A percentile compares a stretch with the other conserved stretches of the same genome.
These are phyloP conservation scores for Chlorencoelia australis DNA, from an alignment of 2,329 filamentous ascomycete genomes.

Conservation along the genomic window DNA sequence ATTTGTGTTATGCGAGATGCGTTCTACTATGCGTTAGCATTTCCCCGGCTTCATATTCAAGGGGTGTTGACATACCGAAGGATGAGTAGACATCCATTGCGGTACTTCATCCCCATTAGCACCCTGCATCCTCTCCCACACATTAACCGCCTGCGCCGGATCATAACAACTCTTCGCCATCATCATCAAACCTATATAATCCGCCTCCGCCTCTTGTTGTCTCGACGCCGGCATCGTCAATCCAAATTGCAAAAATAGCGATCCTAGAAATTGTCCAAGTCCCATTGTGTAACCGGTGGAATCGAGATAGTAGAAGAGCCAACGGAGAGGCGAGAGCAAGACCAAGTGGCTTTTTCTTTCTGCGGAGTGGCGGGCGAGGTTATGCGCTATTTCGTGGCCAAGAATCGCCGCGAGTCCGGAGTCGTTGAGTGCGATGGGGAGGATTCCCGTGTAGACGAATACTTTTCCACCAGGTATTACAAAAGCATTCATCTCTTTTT, in stretches of 20 bases:
- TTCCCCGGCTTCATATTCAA: not conserved
- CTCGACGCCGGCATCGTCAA: conserved; percentile 59
- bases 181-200: conserved; percentile 74
- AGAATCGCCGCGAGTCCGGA: conserved; percentile 65
- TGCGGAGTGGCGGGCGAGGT: conserved; percentile 55
- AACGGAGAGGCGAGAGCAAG: conserved; percentile 30
- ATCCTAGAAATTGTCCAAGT: conserved; percentile 17
- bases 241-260: conserved; percentile 42
- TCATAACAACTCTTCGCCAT: conserved; percentile 75
- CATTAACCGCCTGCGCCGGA: conserved; percentile 52
- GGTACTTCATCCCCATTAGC: conserved; percentile 43
- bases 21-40: conserved; percentile 33
- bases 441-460: conserved; percentile 66
- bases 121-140: conserved; percentile 59
- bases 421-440: conserved; percentile 56
- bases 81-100: conserved; percentile 69
- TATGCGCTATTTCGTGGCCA: conserved; percentile 73
- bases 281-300: conserved; percentile 16
- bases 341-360: conserved; percentile 44
- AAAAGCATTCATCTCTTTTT: conserved; percentile 60
- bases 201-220: conserved; percentile 66
- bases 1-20: conserved; percentile 57
- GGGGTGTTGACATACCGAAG: conserved; percentile 42
- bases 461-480: conserved; percentile 72
- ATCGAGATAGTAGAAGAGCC: conserved; percentile 29